A percentile compares a stretch with the other conserved stretches of the same genome.
Evolutionary conservation across 2,329 filamentous ascomycete genomes (phyloP).

Genomic region (Epichloe baconii): DNA sequence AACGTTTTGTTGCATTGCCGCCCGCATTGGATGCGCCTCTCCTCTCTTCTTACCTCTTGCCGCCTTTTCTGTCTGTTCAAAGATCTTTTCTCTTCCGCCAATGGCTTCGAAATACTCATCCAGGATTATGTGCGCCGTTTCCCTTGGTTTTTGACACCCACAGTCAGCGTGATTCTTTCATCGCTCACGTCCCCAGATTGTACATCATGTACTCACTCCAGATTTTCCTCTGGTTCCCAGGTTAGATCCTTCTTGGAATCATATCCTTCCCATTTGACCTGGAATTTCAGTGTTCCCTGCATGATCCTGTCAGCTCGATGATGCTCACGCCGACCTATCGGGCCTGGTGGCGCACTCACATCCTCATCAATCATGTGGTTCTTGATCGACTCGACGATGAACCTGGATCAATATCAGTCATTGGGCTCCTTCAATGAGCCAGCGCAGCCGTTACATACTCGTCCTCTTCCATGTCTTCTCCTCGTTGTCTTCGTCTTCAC

Average conservation of each 20-base stretch:
- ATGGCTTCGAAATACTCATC: slow-evolving; percentile 48
- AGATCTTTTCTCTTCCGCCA: slow-evolving; percentile 48
- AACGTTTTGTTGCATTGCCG: slow-evolving; percentile 29
- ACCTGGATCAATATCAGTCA: slow-evolving; percentile 32
- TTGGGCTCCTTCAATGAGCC: slow-evolving; percentile 13
- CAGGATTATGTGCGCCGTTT: slow-evolving; percentile 46
- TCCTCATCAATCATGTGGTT: slow-evolving; percentile 48
- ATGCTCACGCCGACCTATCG: background rate
- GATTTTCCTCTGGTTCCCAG: slow-evolving; percentile 66
- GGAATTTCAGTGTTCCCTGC: slow-evolving; percentile 43
- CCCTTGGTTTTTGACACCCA: slow-evolving; percentile 16
- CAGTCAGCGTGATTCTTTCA: background rate
- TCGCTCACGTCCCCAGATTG: background rate
- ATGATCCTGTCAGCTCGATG: slow-evolving; percentile 2
- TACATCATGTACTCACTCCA: slow-evolving; percentile 13
- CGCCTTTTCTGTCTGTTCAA: slow-evolving; percentile 36
- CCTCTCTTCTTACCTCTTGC: slow-evolving; percentile 43
- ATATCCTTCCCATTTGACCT: slow-evolving; percentile 75
- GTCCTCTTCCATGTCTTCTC: slow-evolving; percentile 27
- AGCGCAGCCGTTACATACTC: slow-evolving; percentile 19
- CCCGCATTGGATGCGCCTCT: slow-evolving; percentile 27
- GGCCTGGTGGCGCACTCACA: slow-evolving; percentile 22
- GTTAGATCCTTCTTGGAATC: slow-evolving; percentile 57
- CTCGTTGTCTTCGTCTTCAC: slow-evolving; percentile 17
- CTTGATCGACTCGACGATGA: slow-evolving; percentile 61